Conservation (phyloP, 139 green algal species). For the Chlamydomonas urium region DNA sequence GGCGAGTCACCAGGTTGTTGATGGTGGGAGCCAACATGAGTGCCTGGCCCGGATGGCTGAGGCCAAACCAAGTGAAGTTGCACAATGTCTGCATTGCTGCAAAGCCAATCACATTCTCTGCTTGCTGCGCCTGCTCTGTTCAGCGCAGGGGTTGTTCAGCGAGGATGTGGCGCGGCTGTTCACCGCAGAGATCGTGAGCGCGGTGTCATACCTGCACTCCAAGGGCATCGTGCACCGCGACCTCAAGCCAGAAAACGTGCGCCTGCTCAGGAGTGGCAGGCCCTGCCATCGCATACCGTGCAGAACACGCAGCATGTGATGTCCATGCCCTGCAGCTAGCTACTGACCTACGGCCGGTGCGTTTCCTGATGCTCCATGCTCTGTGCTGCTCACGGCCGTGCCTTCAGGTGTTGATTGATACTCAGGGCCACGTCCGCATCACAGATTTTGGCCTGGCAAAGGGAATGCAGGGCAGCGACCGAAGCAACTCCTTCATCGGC, state of each 20-base stretch:
- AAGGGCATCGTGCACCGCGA: conserved; percentile 80
- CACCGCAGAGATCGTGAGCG: conserved; percentile 89
- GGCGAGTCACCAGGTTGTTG: no score
- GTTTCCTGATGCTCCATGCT: no score
- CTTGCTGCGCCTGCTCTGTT: no score
- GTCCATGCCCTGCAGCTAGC: background rate
- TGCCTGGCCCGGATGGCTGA: no score
- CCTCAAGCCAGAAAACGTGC: conserved; percentile 58
- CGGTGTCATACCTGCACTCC: conserved; percentile 87
- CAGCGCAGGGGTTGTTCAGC: conserved; percentile 78
- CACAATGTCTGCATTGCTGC: no score
- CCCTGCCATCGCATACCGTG: no score
- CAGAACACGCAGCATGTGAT: background rate
- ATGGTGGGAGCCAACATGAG: no score
- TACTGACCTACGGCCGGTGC: no score
- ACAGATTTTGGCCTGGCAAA: conserved; percentile 91
- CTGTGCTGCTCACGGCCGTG: no score
- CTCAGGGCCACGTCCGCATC: conserved; percentile 87
- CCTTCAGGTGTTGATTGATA: conserved; percentile 94
- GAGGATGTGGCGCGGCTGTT: conserved; percentile 90
- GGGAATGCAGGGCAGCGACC: conserved; percentile 17
- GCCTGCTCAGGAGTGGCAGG: no score
- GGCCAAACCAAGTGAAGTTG: no score
- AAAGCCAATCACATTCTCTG: background rate
- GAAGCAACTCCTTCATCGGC: conserved; percentile 86